Percentiles rank a stretch among this genome's conserved stretches.
Evolutionary conservation across 2,329 filamentous ascomycete species (phyloP).

Genomic region (Elsinoe fawcettii): DNA sequence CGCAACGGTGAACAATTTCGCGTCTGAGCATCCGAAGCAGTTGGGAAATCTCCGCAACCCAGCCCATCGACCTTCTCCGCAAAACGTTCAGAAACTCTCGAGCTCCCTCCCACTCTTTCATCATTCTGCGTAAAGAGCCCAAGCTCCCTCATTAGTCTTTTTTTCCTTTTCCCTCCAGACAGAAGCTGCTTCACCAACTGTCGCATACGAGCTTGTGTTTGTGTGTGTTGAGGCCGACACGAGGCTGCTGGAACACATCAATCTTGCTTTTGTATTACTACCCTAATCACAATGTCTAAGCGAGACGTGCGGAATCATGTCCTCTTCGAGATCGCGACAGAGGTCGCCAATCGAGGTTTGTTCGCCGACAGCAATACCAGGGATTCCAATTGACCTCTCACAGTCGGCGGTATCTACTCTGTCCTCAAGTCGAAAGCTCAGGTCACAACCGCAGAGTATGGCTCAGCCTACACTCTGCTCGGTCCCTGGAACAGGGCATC

Average conservation of each 20-base stretch:
- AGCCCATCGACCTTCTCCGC: not conserved
- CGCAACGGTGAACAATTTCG: constrained; percentile 11
- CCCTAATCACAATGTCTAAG: constrained; percentile 30
- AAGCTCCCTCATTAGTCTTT: constrained; percentile 6
- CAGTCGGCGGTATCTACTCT: constrained; percentile 97
- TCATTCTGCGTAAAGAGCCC: constrained; percentile 8
- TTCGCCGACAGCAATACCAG: not conserved
- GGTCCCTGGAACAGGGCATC: constrained; percentile 88
- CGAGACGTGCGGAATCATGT: constrained; percentile 88
- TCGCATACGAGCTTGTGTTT: not conserved
- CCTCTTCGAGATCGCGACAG: constrained; percentile 93
- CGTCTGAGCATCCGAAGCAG: not conserved
- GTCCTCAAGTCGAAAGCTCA: constrained; percentile 98
- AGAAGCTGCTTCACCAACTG: not conserved
- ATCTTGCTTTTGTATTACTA: not conserved
- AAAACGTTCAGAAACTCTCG: not conserved
- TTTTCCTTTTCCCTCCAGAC: not conserved
- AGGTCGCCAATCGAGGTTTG: constrained; percentile 91
- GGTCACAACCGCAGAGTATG: constrained; percentile 97
- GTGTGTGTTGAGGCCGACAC: not conserved
- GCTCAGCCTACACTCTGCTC: constrained; percentile 89
- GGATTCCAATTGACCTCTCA: constrained; percentile 21
- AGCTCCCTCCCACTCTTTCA: constrained; percentile 8
- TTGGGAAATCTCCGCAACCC: constrained; percentile 5
- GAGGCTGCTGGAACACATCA: not conserved